Percentiles rank a stretch among this genome's conserved stretches.
Conservation (phyloP, 1,284 basidiomycete species). For the Kalmanozyma brasiliensis region DNA sequence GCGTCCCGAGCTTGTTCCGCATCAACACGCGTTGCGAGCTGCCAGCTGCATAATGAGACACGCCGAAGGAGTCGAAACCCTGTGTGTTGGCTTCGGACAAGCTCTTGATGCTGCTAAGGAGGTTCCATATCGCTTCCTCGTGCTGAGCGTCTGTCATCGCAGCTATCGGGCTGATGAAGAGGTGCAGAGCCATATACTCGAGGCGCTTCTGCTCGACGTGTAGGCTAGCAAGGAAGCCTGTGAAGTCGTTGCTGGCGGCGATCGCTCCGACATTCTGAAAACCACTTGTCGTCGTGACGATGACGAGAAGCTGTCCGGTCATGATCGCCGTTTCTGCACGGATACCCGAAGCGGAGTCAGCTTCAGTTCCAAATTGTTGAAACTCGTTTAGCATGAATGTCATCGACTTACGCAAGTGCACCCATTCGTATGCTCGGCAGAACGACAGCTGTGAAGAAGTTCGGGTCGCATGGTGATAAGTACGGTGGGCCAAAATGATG, state of each 20-base stretch:
- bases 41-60: not conserved
- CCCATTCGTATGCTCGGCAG: slow-evolving; percentile 22
- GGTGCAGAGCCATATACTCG: slow-evolving; percentile 19
- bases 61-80: slow-evolving; percentile 1
- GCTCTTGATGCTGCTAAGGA: slow-evolving; percentile 20
- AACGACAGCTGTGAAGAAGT: slow-evolving; percentile 23
- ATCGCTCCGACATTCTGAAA: slow-evolving; percentile 14
- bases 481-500: not conserved
- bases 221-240: slow-evolving; percentile 6
- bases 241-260: slow-evolving; percentile 6
- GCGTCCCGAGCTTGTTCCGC: slow-evolving; percentile 22
- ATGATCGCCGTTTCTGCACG: slow-evolving; percentile 27
- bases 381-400: not conserved
- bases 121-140: slow-evolving; percentile 22
- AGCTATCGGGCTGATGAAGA: slow-evolving; percentile 16
- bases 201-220: slow-evolving; percentile 36
- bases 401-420: slow-evolving; percentile 18
- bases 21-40: slow-evolving; percentile 14
- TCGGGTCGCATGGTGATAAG: too few species aligned
- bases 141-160: slow-evolving; percentile 12
- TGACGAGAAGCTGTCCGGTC: slow-evolving; percentile 11
- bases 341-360: too few species aligned
- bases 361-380: slow-evolving; percentile 1
- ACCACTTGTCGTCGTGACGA: slow-evolving; percentile 3
- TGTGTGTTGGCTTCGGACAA: slow-evolving; percentile 17